Conservation (phyloP, 164 flowering plant species). For the Chloranthus sessilifolius region DNA sequence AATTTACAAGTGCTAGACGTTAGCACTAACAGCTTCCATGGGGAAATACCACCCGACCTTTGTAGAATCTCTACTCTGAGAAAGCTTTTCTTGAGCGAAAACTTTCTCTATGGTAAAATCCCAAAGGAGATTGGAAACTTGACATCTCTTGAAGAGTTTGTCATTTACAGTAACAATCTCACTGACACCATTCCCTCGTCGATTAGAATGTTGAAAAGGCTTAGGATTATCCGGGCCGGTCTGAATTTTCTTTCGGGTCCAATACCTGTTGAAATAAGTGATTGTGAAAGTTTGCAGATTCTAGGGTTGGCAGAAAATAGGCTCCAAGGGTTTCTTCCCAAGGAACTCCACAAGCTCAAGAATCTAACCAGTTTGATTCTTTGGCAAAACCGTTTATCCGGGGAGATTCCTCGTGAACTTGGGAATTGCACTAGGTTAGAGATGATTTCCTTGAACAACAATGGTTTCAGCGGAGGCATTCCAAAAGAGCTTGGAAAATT, state of each 20-base stretch:
- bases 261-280: slow-evolving; percentile 39
- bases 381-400: slow-evolving; percentile 43
- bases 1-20: slow-evolving; percentile 40
- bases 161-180: slow-evolving; percentile 47
- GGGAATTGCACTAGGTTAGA: slow-evolving; percentile 42
- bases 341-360: slow-evolving; percentile 36
- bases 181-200: slow-evolving; percentile 40
- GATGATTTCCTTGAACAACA: slow-evolving; percentile 40
- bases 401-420: slow-evolving; percentile 46
- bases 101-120: slow-evolving; percentile 35
- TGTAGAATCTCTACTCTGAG: slow-evolving; percentile 25
- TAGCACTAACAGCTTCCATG: slow-evolving; percentile 47
- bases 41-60: slow-evolving; percentile 30
- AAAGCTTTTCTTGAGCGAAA: slow-evolving; percentile 45
- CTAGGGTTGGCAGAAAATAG: slow-evolving; percentile 50
- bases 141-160: slow-evolving; percentile 37
- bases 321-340: slow-evolving; percentile 41
- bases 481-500: slow-evolving; percentile 53
- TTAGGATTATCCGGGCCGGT: slow-evolving; percentile 46
- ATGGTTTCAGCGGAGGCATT: slow-evolving; percentile 35
- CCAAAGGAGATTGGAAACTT: slow-evolving; percentile 38
- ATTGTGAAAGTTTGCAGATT: slow-evolving; percentile 40
- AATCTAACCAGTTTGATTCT: slow-evolving; percentile 41
- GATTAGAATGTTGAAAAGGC: slow-evolving; percentile 34
- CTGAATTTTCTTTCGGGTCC: slow-evolving; percentile 39